These are phyloP conservation scores for Colletotrichum karsti DNA, from an alignment of 2,329 filamentous ascomycete genomes.

Conservation along the genomic window DNA sequence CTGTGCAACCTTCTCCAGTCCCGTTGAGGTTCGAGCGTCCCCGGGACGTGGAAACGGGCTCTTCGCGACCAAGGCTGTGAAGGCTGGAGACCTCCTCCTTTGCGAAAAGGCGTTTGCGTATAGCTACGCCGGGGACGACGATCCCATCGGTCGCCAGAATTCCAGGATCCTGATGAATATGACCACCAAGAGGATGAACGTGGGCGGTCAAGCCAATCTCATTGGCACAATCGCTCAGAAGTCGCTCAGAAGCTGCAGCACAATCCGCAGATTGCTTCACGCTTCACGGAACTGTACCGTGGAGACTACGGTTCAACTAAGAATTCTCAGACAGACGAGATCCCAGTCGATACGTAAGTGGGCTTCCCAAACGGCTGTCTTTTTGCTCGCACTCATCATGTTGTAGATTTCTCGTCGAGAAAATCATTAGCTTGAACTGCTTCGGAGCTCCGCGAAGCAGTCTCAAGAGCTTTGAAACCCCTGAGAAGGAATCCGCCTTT, in stretches of 20 bases:
- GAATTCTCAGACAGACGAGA: slow-evolving; percentile 41
- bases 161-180: slow-evolving; percentile 46
- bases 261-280: slow-evolving; percentile 33
- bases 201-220: slow-evolving; percentile 51
- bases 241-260: slow-evolving; percentile 54
- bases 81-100: slow-evolving; percentile 59
- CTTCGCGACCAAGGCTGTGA: slow-evolving; percentile 56
- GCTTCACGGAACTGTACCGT: background rate
- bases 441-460: slow-evolving; percentile 44
- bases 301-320: slow-evolving; percentile 37
- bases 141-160: slow-evolving; percentile 13
- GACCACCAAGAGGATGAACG: slow-evolving; percentile 36
- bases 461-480: background rate
- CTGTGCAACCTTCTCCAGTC: slow-evolving; percentile 52
- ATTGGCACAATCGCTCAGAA: slow-evolving; percentile 53
- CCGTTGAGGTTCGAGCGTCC: slow-evolving; percentile 50
- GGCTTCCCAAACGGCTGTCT: background rate
- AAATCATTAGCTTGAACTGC: slow-evolving; percentile 50
- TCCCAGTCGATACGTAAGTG: slow-evolving; percentile 56
- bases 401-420: slow-evolving; percentile 53
- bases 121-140: slow-evolving; percentile 36
- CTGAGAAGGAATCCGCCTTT: background rate
- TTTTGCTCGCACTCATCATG: background rate
- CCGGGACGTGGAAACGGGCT: slow-evolving; percentile 55
- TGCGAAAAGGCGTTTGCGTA: slow-evolving; percentile 65